Conservation (phyloP, 257 asterid genomes). For the Verbascum thapsus region DNA sequence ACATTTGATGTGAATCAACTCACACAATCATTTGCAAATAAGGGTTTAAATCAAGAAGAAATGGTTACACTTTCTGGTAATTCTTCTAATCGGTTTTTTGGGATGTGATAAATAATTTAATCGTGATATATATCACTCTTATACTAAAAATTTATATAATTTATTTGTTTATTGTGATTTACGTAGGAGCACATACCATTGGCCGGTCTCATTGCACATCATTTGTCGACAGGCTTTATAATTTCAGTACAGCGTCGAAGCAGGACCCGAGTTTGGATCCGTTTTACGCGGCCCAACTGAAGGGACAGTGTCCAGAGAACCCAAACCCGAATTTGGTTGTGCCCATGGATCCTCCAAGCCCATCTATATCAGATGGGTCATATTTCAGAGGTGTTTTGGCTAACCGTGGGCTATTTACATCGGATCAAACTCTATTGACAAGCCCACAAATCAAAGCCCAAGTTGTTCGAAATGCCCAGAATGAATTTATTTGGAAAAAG, state of each 20-base stretch:
- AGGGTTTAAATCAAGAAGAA: slow-evolving; percentile 69
- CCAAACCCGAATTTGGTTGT: slow-evolving; percentile 41
- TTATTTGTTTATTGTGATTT: background rate
- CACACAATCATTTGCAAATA: slow-evolving; percentile 54
- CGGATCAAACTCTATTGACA: slow-evolving; percentile 47
- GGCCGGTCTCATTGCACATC: slow-evolving; percentile 76
- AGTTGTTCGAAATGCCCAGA: slow-evolving; percentile 43
- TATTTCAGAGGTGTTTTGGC: slow-evolving; percentile 42
- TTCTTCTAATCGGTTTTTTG: background rate
- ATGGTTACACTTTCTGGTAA: slow-evolving; percentile 92
- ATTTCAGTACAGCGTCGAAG: slow-evolving; percentile 43
- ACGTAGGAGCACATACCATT: slow-evolving; percentile 69
- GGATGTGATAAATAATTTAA: no score
- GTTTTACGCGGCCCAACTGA: slow-evolving; percentile 46
- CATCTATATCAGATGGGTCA: slow-evolving; percentile 28
- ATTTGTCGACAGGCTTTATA: slow-evolving; percentile 57
- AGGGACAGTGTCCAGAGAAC: slow-evolving; percentile 51
- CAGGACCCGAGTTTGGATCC: slow-evolving; percentile 70
- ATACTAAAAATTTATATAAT: no score
- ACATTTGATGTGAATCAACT: slow-evolving; percentile 46
- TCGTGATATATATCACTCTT: no score
- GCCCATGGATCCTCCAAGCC: slow-evolving; percentile 57
- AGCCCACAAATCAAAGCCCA: slow-evolving; percentile 30
- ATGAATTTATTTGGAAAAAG: slow-evolving; percentile 33
- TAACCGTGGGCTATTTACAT: slow-evolving; percentile 45